Evolutionary conservation across 2,329 filamentous ascomycete genomes (phyloP).

Genomic region (Diatrype stigma): DNA sequence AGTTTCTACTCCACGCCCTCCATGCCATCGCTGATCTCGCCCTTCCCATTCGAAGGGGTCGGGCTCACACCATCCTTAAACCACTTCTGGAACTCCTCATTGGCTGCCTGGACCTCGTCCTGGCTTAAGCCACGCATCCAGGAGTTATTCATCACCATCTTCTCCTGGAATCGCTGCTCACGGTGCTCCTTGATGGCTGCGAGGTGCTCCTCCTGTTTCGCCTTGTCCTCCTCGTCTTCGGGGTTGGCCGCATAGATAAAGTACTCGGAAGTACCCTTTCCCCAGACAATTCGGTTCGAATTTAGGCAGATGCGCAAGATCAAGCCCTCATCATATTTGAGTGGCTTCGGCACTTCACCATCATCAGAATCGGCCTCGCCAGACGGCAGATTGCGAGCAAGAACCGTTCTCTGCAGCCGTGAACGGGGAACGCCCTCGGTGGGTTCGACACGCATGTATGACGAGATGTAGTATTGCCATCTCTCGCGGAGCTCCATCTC

Average conservation of each 20-base stretch:
- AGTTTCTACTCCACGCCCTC: constrained; percentile 14
- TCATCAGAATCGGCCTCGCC: constrained; percentile 60
- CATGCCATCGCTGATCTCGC: constrained; percentile 15
- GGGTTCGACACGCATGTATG: constrained; percentile 81
- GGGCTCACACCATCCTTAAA: constrained; percentile 44
- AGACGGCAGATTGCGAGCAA: constrained; percentile 66
- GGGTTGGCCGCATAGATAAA: constrained; percentile 68
- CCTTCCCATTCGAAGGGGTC: too few species aligned
- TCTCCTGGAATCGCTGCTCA: constrained; percentile 68
- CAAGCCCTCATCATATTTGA: constrained; percentile 64
- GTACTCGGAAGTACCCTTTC: constrained; percentile 65
- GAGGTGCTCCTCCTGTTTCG: constrained; percentile 56
- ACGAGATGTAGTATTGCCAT: constrained; percentile 96
- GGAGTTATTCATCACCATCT: constrained; percentile 75
- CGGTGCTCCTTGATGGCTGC: constrained; percentile 57
- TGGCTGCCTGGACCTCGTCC: constrained; percentile 70
- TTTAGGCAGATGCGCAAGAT: constrained; percentile 71
- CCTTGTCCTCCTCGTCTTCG: constrained; percentile 63
- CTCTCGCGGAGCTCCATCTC: constrained; percentile 78
- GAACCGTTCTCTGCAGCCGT: constrained; percentile 63
- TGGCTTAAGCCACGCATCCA: constrained; percentile 78
- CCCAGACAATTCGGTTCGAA: constrained; percentile 76
- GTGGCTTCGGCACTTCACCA: constrained; percentile 55
- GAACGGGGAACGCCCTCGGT: constrained; percentile 72
- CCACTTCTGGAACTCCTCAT: constrained; percentile 59